Base-by-base conservation (phyloP, 805 yeast genomes). In the Zygoascus biomembranicola region DNA sequence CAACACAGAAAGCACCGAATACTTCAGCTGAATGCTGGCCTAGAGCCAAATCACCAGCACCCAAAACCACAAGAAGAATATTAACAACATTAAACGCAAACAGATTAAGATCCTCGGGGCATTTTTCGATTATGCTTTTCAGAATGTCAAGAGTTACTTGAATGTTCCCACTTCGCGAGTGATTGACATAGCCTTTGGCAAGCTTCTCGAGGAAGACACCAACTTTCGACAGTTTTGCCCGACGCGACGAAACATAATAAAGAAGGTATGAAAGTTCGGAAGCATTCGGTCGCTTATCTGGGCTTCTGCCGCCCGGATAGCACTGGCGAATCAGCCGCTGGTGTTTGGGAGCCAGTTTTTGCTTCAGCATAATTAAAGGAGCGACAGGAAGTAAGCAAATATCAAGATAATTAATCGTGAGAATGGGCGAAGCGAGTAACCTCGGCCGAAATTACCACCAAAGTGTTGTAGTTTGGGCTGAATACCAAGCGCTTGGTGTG, bases 301-400 rank as follows among this genome's bases (percentile, higher is more conserved):
- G 77, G 8, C 82, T 84, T 56, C 89, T 77, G 1, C 97, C 97
- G 1, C 94, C 79, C 5, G 96, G 98, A 67, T 92, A 92, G 73
- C 98, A 94, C 68, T 88, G 96, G 50, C 85, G 78, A 41, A 94
- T 87, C 63, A 90, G 76, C 64, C 87, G 83, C 69, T 90, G 97
- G 68, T 90, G 98, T 66, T 92, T 90, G 1, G 96, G 87, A 46
- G 49, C 46, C n/a, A 59, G 32, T 41, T 43, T 55, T 23, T 50
- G 52, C 43, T 37, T 37, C 13, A 55, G 11, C 53, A 52, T 50
- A 14, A 2, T 10, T 20, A 47, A 47, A 46, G 28, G 39, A 35
- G 39, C 39, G 39, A 35, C 39, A 35, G 39, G 39, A 35, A 35
- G 13, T 5, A 35, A 35, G 39, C 39, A 35, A n/a, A 35, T 11